phyloP scores from a whole-genome alignment of 2,329 filamentous ascomycete species.

The Alternaria conjuncta region DNA sequence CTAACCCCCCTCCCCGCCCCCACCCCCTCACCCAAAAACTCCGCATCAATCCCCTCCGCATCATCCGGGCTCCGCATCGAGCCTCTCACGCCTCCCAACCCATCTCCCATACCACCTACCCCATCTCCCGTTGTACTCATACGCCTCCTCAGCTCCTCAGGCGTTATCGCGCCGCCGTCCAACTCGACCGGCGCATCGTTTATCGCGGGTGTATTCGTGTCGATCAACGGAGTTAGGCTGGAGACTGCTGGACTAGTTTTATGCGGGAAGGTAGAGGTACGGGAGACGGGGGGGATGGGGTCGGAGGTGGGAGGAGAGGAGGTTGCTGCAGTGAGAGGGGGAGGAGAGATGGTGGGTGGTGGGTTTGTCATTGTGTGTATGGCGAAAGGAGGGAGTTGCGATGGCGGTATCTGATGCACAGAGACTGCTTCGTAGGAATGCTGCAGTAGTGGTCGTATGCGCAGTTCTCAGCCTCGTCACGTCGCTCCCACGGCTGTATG shows the following conservation, averaged over 20 bases:
- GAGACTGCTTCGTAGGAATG: too few species aligned
- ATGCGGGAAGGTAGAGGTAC: conserved; percentile 31
- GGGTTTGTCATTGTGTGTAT: conserved; percentile 10
- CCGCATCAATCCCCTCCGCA: conserved; percentile 33
- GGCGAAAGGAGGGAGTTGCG: not conserved
- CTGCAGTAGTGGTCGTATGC: not conserved
- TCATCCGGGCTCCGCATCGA: conserved; percentile 30
- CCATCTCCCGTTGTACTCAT: conserved; percentile 23
- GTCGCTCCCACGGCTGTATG: not conserved
- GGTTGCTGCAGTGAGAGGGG: conserved; percentile 9
- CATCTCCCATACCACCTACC: not conserved
- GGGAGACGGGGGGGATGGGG: conserved; percentile 33
- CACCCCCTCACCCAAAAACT: conserved; percentile 35
- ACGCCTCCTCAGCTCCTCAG: conserved; percentile 32
- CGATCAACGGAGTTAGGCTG: conserved; percentile 44
- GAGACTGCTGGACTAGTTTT: conserved; percentile 31
- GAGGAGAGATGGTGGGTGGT: conserved; percentile 23
- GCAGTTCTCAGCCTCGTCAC: not conserved
- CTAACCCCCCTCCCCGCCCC: conserved; percentile 22
- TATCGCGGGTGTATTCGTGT: conserved; percentile 49
- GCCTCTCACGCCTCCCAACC: not conserved
- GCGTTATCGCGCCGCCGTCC: conserved; percentile 41
- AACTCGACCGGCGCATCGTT: conserved; percentile 54
- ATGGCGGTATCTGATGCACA: not conserved
- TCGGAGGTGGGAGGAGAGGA: not conserved